These are phyloP conservation scores for Bryoglossum gracile DNA, from an alignment of 495 filamentous ascomycete genomes.

Conservation along the genomic window DNA sequence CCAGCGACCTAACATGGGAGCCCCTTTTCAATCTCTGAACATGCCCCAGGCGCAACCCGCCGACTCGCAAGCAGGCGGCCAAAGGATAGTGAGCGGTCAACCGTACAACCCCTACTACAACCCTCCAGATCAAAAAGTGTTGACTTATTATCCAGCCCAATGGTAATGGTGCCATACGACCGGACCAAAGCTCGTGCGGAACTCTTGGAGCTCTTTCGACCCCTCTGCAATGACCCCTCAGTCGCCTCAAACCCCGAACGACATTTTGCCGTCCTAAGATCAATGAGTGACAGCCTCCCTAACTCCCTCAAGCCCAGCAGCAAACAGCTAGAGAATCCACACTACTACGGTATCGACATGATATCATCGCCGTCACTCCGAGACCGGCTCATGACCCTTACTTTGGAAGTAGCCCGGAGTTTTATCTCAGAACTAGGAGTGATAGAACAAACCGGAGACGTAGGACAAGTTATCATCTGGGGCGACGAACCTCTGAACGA, in stretches of 20 bases:
- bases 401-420: constrained; percentile 22
- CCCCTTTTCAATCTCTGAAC: constrained; percentile 27
- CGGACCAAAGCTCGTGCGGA: constrained; percentile 24
- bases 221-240: constrained; percentile 16
- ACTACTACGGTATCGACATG: constrained; percentile 36
- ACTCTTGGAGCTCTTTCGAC: constrained; percentile 19
- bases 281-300: constrained; percentile 23
- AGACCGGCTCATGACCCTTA: constrained; percentile 25
- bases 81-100: constrained; percentile 6
- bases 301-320: constrained; percentile 28
- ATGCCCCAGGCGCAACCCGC: constrained; percentile 13
- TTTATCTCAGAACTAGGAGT: constrained; percentile 28
- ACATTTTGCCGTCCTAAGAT: constrained; percentile 26
- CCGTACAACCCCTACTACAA: background rate
- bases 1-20: constrained; percentile 26
- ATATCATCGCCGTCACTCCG: constrained; percentile 31
- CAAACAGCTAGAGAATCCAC: constrained; percentile 31
- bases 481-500: constrained; percentile 31
- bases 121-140: too few species aligned
- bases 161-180: constrained; percentile 24
- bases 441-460: constrained; percentile 23
- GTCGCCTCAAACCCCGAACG: constrained; percentile 16
- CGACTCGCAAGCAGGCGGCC: background rate
- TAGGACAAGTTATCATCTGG: constrained; percentile 31
- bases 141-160: constrained; percentile 14